Conservation (phyloP, 2,329 filamentous ascomycete species). For the Nothomitra cinnamomea region DNA sequence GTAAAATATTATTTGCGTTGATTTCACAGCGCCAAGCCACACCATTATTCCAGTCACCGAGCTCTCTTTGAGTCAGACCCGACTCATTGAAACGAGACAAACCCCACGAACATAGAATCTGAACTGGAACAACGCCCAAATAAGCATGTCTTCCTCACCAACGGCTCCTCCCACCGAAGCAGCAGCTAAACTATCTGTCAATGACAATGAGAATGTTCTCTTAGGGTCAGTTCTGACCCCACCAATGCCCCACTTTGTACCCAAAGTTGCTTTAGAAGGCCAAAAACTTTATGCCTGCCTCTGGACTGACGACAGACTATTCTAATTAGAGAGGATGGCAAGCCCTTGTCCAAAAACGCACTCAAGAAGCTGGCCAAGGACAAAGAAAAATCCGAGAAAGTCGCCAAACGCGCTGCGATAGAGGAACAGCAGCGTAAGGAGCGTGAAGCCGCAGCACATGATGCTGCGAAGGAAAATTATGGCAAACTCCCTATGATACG, state of each 20-base stretch:
- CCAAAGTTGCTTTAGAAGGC: neutral
- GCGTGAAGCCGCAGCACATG: conserved; percentile 19
- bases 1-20: neutral
- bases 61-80: no score
- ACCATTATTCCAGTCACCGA: no score
- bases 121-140: neutral
- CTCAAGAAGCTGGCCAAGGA: conserved; percentile 80
- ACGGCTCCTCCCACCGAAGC: neutral
- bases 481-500: conserved; percentile 47
- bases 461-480: conserved; percentile 62
- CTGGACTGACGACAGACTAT: neutral
- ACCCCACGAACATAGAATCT: no score
- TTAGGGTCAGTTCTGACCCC: neutral
- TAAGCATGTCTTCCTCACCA: neutral
- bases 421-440: conserved; percentile 35
- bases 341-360: conserved; percentile 55
- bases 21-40: neutral
- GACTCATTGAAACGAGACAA: no score
- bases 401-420: conserved; percentile 48
- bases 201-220: neutral
- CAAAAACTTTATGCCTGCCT: neutral
- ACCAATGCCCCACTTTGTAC: neutral
- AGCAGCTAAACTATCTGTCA: neutral
- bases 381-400: conserved; percentile 68
- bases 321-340: conserved; percentile 21